Evolutionary conservation across 2,329 filamentous ascomycete genomes (phyloP), one percentile per base, ranked within the genome.

Genomic region (Phoma sp.): DNA sequence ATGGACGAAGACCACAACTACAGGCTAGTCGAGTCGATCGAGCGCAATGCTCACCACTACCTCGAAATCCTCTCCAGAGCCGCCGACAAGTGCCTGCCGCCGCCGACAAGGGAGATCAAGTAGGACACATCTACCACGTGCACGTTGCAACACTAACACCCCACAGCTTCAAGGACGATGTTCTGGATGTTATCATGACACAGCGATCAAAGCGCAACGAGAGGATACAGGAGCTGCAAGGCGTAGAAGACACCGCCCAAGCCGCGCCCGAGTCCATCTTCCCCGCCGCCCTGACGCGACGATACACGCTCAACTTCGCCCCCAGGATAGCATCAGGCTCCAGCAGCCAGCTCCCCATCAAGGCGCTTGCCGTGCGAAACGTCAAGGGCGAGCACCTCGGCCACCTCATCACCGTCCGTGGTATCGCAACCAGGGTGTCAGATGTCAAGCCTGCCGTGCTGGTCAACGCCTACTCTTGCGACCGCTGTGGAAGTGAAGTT

Each of bases 371-470:
- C n/a, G 95, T 99, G 25, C 88, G 95, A 61, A 87, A 98, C 70
- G 91, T 99, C 25, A 88, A 91, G 34, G 95, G 93, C 65, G 93
- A 97, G 67, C 91, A 99, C 74, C 84, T 99, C 2, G 95, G 95
- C 40, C 87, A 91, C 66, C 84, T 99, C 59, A 98, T 99, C 73
- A 98, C 95, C 4, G 85, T 99, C 42, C 88, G 95, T 53, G 93
- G 93, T 60, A 99, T 99, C 60, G 88, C 93, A 2, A 99, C 95
- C 1, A 85, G 95, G 70, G 95, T 98, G 1, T 97, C 95, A 2
- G 95, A 99, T 71, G 95, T 99, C 66, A 99, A 99, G 81, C 95
- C 95, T 30, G 87, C 95, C 10, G 91, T 98, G n/a, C 90, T 93
- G 72, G 96, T 99, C 71, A 97, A 96, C 74, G 95, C 95, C 30